Evolutionary conservation across 768 basidiomycete genomes (phyloP).

Genomic region (Hebeloma cylindrosporum): DNA sequence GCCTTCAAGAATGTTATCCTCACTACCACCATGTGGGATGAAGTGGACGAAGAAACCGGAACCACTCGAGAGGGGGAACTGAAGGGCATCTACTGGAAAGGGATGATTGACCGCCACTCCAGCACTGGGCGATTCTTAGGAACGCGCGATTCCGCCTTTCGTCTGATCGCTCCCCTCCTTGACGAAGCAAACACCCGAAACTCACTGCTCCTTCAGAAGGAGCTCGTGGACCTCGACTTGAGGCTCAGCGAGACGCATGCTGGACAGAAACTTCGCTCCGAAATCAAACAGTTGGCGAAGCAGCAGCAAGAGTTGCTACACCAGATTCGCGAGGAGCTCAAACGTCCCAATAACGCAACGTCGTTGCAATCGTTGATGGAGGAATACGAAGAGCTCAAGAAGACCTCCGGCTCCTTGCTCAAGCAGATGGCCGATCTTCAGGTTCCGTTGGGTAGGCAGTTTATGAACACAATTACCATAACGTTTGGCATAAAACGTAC

Average conservation of each 20-base stretch:
- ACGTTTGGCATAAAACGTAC: too few species aligned
- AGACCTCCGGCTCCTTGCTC: not conserved
- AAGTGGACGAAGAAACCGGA: slow-evolving; percentile 34
- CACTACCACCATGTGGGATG: slow-evolving; percentile 50
- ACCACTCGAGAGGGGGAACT: slow-evolving; percentile 40
- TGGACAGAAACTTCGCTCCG: not conserved
- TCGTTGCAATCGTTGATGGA: not conserved
- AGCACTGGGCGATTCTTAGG: slow-evolving; percentile 35
- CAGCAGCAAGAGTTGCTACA: not conserved
- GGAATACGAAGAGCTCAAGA: not conserved
- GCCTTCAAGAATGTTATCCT: slow-evolving; percentile 47
- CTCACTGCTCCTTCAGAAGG: slow-evolving; percentile 6
- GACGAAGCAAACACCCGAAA: not conserved
- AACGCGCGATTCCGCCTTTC: slow-evolving; percentile 33
- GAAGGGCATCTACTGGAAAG: slow-evolving; percentile 42
- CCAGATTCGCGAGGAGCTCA: not conserved
- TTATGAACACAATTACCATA: too few species aligned
- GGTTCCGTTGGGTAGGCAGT: too few species aligned
- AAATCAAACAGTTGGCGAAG: not conserved
- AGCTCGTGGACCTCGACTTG: not conserved
- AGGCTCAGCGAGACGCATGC: slow-evolving; percentile 6
- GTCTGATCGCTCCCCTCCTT: slow-evolving; percentile 29
- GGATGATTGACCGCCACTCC: slow-evolving; percentile 41
- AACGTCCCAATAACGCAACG: not conserved
- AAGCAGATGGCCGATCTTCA: too few species aligned